Evolutionary conservation across 129 eudicot genomes (phyloP).

Genomic region (sunflower (Helianthus annuus)): HanXRQr2.0-SUNRISE NC_035449.2:47479877-47480376

Average conservation of each 20-base stretch:
- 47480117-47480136: constrained; percentile 7
- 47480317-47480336: neutral
- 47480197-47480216: constrained; percentile 30
- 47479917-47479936: constrained; percentile 27
- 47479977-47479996: constrained; percentile 10
- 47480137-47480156: constrained; percentile 14
- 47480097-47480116: neutral
- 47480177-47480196: constrained; percentile 13
- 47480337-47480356: neutral
- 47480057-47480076: constrained; percentile 8
- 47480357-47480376: neutral
- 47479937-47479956: constrained; percentile 1
- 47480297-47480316: neutral
- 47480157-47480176: constrained; percentile 18
- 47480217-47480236: constrained; percentile 53
- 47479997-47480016: neutral
- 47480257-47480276: neutral
- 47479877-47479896: constrained; percentile 12
- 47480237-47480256: constrained; percentile 14
- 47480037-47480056: constrained; percentile 19
- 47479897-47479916: constrained; percentile 20
- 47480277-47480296: neutral
- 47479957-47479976: constrained; percentile 11
- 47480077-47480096: constrained; percentile 8
- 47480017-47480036: constrained; percentile 32